Conservation (phyloP, 176 grass and related monocot genomes). For the Tillandsia leiboldiana region DNA sequence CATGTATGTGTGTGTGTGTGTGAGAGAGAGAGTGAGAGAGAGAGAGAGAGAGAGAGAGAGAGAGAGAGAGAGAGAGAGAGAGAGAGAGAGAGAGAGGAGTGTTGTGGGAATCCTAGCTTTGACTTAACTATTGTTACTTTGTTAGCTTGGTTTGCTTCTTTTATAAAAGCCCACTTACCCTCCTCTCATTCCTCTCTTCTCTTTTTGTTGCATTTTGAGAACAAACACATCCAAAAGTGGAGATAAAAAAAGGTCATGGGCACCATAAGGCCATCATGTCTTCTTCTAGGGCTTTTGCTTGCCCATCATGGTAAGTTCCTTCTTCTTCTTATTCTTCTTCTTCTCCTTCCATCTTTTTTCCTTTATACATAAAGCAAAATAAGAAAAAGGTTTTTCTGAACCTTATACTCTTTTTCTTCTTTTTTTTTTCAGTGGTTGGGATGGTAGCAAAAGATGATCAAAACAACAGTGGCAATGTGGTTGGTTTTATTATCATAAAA, state of each 20-base stretch:
- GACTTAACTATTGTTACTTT: background rate
- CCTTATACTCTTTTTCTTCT: background rate
- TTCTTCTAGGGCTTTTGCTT: constrained; percentile 20
- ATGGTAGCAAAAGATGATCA: background rate
- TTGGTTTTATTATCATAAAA: constrained; percentile 4
- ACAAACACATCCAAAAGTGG: background rate
- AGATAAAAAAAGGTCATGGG: background rate
- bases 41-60: background rate
- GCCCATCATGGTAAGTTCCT: background rate
- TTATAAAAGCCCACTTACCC: background rate
- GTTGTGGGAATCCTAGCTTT: constrained; percentile 14
- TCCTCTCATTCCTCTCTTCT: background rate
- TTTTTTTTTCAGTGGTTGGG: background rate
- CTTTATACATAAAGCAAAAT: background rate
- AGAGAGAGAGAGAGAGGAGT: background rate
- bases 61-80: background rate
- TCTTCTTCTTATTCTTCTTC: background rate
- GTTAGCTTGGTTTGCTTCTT: background rate
- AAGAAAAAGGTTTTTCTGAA: background rate
- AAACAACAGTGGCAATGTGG: background rate
- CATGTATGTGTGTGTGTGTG: too few species aligned
- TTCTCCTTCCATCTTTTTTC: background rate
- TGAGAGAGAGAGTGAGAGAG: background rate
- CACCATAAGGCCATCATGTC: background rate
- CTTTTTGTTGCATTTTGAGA: background rate